Evolutionary conservation across 768 basidiomycete species (phyloP).

Genomic region (Kwoniella sp.): DNA sequence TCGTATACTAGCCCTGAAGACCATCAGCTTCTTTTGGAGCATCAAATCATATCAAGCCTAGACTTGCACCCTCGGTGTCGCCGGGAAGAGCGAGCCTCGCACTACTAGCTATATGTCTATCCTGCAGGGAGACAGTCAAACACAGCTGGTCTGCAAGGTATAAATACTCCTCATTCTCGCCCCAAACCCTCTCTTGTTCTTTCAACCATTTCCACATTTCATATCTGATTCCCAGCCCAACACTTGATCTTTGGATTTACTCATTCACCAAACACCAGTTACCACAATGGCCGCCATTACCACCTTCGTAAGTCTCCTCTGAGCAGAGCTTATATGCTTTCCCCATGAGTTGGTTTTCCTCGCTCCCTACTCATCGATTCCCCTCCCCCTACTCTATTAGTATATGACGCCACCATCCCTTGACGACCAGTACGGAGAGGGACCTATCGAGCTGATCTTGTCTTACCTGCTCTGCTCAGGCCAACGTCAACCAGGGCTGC

Average conservation of each 20-base stretch:
- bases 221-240: background rate
- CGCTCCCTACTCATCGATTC: too few relatives aligned
- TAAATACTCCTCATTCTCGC: conserved; percentile 6
- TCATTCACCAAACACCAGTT: background rate
- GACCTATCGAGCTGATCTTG: too few relatives aligned
- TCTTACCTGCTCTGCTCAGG: background rate
- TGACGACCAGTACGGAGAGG: too few relatives aligned
- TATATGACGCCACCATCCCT: too few relatives aligned
- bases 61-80: background rate
- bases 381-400: too few relatives aligned
- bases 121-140: too few relatives aligned
- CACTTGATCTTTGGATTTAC: too few relatives aligned
- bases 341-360: background rate
- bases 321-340: background rate
- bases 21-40: background rate
- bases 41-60: background rate
- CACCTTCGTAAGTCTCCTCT: conserved; percentile 3
- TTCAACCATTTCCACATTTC: background rate
- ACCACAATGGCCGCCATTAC: conserved; percentile 17
- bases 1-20: background rate
- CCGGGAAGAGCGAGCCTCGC: too few relatives aligned
- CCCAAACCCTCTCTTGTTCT: background rate
- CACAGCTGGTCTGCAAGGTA: conserved; percentile 1
- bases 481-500: conserved; percentile 18
- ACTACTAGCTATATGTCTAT: too few relatives aligned